Base-by-base conservation (phyloP, 495 filamentous ascomycete genomes). In the Hyaloscypha bicolor region DNA sequence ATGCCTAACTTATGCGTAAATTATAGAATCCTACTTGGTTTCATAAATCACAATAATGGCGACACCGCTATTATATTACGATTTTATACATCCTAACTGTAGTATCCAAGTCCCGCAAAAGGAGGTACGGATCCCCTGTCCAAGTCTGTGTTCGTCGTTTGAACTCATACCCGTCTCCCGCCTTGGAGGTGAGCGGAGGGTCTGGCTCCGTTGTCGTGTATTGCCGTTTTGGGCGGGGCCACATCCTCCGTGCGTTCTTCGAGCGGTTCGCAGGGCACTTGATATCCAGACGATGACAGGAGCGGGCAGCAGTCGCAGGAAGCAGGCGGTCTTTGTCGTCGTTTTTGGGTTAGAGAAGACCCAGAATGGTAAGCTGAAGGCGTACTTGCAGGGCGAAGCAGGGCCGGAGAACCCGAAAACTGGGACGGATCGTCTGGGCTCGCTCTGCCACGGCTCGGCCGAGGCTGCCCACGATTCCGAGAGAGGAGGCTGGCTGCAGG, bases 111-210 rank as follows among this genome's bases (percentile, higher is more conserved):
- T 29, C 22, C 21, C 29, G 53, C 53, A 29, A 55, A 29, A 22
- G 53, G n/a, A 55, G 22, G 29, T 55, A 55, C 9, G 5, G 14
- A 31, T 9, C 21, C 42, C n/a, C n/a, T n/a, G n/a, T n/a, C n/a
- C n/a, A n/a, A n/a, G n/a, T n/a, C n/a, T n/a, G n/a, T 61, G 33
- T 11, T 61, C 25, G 59, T 31, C 53, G 21, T 25, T 25, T 11
- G 22, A 56, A 1, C 8, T 56, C 22, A 25, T 29, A 61, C 21
- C 33, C 59, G 12, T 61, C 32, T 21, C 12, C 35, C 35, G 35
- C 21, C 12, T 21, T 61, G 59, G 59, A 61, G 59, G 19, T 6
- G 35, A 39, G 37, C 59, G 59, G 59, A 45, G 59, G 59, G 59
- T 9, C 6, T 48, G 59, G 33, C 37, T 61, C 59, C 59, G 59